These are phyloP conservation scores for Candida smagusa DNA, from an alignment of 1,139 yeast genomes.

Conservation along the genomic window DNA sequence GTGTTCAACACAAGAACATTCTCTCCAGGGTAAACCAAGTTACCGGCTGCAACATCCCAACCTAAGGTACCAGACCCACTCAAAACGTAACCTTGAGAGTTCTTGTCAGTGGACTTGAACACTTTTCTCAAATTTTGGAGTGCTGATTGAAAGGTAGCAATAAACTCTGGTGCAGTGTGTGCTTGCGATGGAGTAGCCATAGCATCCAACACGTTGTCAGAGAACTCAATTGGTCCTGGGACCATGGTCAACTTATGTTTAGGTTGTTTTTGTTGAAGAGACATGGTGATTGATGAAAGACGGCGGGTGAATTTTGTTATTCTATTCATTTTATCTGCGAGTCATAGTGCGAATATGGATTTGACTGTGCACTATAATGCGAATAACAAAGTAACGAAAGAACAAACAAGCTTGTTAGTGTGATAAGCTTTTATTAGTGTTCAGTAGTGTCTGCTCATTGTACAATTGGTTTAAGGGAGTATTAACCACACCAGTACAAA, in stretches of 20 bases:
- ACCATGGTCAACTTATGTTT: conserved; percentile 64
- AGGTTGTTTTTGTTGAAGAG: conserved; percentile 31
- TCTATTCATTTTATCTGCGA: no score
- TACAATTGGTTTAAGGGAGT: no score
- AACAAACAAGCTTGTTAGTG: no score
- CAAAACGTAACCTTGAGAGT: conserved; percentile 74
- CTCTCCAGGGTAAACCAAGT: conserved; percentile 64
- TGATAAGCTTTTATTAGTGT: no score
- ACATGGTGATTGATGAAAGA: conserved; percentile 1
- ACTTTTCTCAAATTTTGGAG: conserved; percentile 67
- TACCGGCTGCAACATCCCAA: conserved; percentile 87
- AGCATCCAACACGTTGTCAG: conserved; percentile 75
- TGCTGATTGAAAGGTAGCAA: conserved; percentile 66
- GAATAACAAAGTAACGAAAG: no score
- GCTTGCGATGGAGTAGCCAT: conserved; percentile 85
- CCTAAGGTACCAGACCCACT: conserved; percentile 95
- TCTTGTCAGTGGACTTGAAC: conserved; percentile 64
- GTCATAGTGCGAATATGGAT: no score
- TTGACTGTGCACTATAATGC: no score
- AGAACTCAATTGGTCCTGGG: conserved; percentile 93
- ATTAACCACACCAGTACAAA: no score
- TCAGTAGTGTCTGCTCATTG: no score
- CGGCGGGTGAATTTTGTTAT: no score
- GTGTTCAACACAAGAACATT: conserved; percentile 80
- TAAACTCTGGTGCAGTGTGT: conserved; percentile 88